Conservation (phyloP, 2,329 filamentous ascomycete genomes). For the Ceratocystiopsis brevicomis region DNA sequence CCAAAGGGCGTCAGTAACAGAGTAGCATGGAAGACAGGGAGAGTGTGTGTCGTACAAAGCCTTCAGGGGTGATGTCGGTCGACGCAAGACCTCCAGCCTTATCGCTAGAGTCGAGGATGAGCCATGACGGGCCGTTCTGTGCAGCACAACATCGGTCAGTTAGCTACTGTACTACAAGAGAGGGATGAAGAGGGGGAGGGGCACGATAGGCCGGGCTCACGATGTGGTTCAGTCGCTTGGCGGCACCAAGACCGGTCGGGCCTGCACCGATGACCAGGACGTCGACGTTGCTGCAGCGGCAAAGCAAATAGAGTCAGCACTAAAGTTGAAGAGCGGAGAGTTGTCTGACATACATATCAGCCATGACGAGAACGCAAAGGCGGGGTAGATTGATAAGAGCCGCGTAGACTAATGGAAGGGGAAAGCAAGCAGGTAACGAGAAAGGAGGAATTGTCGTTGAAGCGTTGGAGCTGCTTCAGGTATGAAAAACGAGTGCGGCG, state of each 20-base stretch:
- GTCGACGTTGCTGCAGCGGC: slow-evolving; percentile 57
- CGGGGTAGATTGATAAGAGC: too few species aligned
- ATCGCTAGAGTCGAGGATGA: slow-evolving; percentile 85
- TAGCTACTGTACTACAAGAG: neutral
- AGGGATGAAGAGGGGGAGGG: neutral
- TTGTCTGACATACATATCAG: neutral
- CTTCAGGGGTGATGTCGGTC: slow-evolving; percentile 86
- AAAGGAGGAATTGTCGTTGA: too few species aligned
- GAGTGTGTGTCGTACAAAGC: slow-evolving; percentile 52
- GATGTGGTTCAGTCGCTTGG: slow-evolving; percentile 92
- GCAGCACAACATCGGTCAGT: neutral
- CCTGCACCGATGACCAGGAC: slow-evolving; percentile 96
- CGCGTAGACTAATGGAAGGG: neutral
- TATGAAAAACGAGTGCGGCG: too few species aligned
- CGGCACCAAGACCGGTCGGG: slow-evolving; percentile 90
- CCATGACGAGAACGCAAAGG: slow-evolving; percentile 3
- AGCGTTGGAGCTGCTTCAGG: too few species aligned
- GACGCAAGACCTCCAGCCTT: slow-evolving; percentile 89
- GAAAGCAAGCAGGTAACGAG: neutral
- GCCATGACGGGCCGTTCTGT: slow-evolving; percentile 81
- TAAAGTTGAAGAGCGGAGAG: too few species aligned
- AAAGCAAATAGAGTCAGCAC: neutral
- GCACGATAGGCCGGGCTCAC: slow-evolving; percentile 32
- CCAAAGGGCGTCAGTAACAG: neutral
- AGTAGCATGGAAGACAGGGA: neutral